Percentiles rank a stretch among this genome's conserved stretches.
These are phyloP conservation scores for Paragyromitra xinjiangensis DNA, from an alignment of 495 filamentous ascomycete species.

Conservation along the genomic window DNA sequence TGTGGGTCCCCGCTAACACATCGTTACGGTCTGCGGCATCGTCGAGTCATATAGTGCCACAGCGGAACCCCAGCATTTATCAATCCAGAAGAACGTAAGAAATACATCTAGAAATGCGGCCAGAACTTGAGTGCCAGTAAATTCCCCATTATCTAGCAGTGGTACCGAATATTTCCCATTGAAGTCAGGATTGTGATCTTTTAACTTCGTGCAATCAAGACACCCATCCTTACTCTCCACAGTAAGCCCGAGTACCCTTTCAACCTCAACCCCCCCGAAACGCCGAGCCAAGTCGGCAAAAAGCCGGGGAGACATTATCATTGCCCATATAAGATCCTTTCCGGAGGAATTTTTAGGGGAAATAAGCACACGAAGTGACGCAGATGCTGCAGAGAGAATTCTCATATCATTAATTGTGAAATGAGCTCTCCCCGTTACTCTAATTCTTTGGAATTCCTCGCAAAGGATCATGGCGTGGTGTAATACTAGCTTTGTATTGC, in stretches of 20 bases:
- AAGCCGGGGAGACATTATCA: constrained; percentile 37
- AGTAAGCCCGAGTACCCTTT: neutral
- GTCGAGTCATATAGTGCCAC: constrained; percentile 45
- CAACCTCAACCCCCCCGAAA: constrained; percentile 11
- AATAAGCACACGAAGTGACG: constrained; percentile 29
- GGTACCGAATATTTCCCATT: constrained; percentile 25
- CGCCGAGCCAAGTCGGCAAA: constrained; percentile 18
- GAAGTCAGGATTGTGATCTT: neutral
- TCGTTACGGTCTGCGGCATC: constrained; percentile 8
- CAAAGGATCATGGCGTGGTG: constrained; percentile 39
- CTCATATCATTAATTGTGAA: constrained; percentile 38
- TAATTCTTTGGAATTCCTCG: constrained; percentile 38
- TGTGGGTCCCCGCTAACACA: neutral
- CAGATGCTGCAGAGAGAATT: constrained; percentile 39
- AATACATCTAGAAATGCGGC: constrained; percentile 47
- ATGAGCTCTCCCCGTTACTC: neutral
- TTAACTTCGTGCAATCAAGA: constrained; percentile 20
- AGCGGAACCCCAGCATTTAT: constrained; percentile 33
- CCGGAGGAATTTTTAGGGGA: neutral
- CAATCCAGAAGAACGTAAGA: constrained; percentile 49
- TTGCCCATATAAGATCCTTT: constrained; percentile 50
- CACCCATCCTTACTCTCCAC: neutral
- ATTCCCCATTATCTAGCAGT: constrained; percentile 24
- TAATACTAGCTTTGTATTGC: neutral
- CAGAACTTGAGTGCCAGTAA: constrained; percentile 34